These are phyloP conservation scores for Perkinsus marinus DNA, from an alignment of 169 alveolate genomes.

Conservation along the genomic window DNA sequence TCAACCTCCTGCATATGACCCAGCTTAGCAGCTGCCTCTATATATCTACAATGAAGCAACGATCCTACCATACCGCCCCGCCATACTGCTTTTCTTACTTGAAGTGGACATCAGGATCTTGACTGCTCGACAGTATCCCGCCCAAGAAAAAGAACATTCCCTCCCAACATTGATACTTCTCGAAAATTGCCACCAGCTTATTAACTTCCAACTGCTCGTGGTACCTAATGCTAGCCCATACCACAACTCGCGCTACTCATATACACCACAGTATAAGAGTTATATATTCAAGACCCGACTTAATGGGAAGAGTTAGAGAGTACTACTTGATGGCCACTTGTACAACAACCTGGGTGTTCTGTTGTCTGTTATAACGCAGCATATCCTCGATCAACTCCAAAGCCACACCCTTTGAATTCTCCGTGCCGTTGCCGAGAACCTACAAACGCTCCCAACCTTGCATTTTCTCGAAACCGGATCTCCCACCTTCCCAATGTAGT, in stretches of 20 bases:
- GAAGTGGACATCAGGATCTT: constrained; percentile 67
- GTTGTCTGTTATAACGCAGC: constrained; percentile 63
- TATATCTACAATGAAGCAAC: constrained; percentile 68
- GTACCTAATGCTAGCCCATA: no score
- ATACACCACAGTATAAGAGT: no score
- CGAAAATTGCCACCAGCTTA: constrained; percentile 72
- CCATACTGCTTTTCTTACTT: constrained; percentile 4
- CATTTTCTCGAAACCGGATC: not conserved
- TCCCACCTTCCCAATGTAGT: not conserved
- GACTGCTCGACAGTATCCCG: constrained; percentile 53
- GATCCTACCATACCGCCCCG: constrained; percentile 27
- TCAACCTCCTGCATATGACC: constrained; percentile 90
- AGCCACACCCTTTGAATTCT: constrained; percentile 33
- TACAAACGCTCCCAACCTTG: not conserved
- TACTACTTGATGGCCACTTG: constrained; percentile 67
- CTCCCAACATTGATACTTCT: constrained; percentile 38
- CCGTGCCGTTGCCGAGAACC: not conserved
- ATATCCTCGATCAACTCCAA: constrained; percentile 57
- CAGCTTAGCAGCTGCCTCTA: constrained; percentile 91
- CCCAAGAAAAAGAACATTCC: constrained; percentile 68
- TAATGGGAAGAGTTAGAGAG: no score
- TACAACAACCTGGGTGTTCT: constrained; percentile 47
- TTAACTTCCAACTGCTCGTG: constrained; percentile 70
- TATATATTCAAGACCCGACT: no score
- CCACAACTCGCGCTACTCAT: no score